phyloP scores from a whole-genome alignment of 352 stramenopile species.

The Globisporangium irregulare region DNA sequence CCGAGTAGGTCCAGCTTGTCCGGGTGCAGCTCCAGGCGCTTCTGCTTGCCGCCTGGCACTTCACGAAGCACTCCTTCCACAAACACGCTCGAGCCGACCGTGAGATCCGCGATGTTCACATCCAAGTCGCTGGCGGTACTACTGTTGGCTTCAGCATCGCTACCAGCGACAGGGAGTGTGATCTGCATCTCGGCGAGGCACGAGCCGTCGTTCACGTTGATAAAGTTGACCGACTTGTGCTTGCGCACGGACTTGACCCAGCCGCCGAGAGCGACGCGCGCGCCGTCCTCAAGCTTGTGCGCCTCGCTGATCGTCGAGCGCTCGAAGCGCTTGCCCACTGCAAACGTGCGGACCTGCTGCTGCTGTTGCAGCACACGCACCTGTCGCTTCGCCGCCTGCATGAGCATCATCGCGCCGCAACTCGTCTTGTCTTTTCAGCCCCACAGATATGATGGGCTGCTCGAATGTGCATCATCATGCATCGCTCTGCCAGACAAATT shows the following conservation, averaged over 20 bases:
- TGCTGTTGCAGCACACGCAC: neutral
- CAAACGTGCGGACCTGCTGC: constrained; percentile 1
- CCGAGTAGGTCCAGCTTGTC: constrained; percentile 86
- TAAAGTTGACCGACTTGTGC: constrained; percentile 96
- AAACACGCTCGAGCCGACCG: constrained; percentile 92
- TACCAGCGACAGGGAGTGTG: constrained; percentile 62
- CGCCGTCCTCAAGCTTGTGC: constrained; percentile 32
- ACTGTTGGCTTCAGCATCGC: constrained; percentile 24
- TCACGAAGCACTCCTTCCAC: constrained; percentile 88
- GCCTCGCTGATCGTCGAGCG: constrained; percentile 48
- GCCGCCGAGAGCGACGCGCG: constrained; percentile 59
- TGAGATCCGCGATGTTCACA: constrained; percentile 84
- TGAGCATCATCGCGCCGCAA: neutral
- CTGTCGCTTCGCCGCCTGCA: neutral
- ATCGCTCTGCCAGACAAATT: constrained; percentile 12
- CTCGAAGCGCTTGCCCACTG: constrained; percentile 6
- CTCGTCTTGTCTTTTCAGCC: neutral
- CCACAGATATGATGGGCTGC: neutral
- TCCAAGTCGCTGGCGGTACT: constrained; percentile 28
- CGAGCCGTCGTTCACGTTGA: constrained; percentile 96
- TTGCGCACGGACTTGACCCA: constrained; percentile 97
- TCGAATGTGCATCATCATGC: constrained; percentile 2
- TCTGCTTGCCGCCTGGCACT: constrained; percentile 87
- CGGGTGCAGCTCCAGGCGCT: constrained; percentile 90
- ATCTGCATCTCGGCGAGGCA: constrained; percentile 92